Conservation (phyloP, 768 basidiomycete species). For the Lactifluus echinatus region DNA sequence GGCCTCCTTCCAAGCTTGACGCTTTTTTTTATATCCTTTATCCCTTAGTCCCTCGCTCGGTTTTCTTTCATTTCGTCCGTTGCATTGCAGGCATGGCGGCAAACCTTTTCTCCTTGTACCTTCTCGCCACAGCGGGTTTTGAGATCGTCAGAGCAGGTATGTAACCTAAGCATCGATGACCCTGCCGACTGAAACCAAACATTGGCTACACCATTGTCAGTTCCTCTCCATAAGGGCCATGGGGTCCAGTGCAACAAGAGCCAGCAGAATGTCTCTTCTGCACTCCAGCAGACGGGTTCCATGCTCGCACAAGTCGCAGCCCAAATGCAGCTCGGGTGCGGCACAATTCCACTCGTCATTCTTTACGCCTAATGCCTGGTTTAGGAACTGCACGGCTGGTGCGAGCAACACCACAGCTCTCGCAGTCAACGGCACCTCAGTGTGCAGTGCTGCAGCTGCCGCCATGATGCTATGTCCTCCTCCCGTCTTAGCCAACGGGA, state of each 20-base stretch:
- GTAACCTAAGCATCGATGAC: neutral
- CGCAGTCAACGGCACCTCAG: neutral
- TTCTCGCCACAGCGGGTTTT: slow-evolving; percentile 6
- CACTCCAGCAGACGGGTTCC: neutral
- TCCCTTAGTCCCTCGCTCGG: neutral
- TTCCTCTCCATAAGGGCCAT: neutral
- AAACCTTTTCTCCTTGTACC: slow-evolving; percentile 9
- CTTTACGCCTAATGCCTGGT: neutral
- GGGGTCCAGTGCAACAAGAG: neutral
- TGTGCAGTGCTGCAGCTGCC: neutral
- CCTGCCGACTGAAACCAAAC: neutral
- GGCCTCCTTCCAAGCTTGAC: slow-evolving; percentile 11
- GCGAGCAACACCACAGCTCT: neutral
- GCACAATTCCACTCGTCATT: neutral
- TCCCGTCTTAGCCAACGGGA: neutral
- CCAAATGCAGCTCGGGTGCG: slow-evolving; percentile 1
- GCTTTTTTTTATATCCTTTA: neutral
- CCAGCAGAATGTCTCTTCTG: neutral
- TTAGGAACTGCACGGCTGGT: neutral
- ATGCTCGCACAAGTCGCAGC: neutral
- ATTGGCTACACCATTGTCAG: neutral
- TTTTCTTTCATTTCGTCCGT: neutral
- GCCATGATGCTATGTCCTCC: neutral
- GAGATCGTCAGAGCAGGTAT: slow-evolving; percentile 2
- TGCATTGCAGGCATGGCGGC: slow-evolving; percentile 7